Percentiles rank a stretch among this genome's conserved stretches.
These are phyloP conservation scores for Eurotiales sp. DNA, from an alignment of 2,329 filamentous ascomycete genomes.

Conservation along the genomic window DNA sequence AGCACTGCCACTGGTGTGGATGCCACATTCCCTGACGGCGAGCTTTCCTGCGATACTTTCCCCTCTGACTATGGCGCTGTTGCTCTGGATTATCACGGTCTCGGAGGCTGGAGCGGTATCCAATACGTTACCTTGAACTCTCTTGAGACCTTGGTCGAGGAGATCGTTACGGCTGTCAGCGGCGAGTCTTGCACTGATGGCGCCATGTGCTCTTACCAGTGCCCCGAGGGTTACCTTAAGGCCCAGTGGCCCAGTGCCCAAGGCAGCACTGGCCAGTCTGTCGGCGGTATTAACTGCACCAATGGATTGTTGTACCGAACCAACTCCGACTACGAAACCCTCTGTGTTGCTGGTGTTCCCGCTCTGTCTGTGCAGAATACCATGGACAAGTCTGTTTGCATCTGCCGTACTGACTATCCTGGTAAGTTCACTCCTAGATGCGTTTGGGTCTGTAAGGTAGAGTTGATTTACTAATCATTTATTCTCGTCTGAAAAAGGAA, in stretches of 20 bases:
- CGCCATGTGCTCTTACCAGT: conserved; percentile 86
- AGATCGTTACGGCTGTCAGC: conserved; percentile 61
- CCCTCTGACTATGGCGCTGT: conserved; percentile 79
- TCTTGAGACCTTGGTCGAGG: conserved; percentile 55
- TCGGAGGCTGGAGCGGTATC: conserved; percentile 76
- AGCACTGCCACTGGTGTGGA: conserved; percentile 54
- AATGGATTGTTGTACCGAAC: conserved; percentile 73
- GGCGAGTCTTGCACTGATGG: conserved; percentile 60
- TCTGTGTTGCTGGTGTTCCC: conserved; percentile 71
- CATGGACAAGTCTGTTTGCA: conserved; percentile 60
- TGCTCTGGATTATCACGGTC: conserved; percentile 62
- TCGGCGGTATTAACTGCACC: conserved; percentile 79
- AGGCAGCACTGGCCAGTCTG: conserved; percentile 74
- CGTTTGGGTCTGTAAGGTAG: too few species aligned
- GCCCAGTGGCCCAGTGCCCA: conserved; percentile 80
- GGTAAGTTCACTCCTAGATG: too few species aligned
- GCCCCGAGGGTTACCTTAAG: conserved; percentile 88
- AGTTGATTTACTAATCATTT: too few species aligned
- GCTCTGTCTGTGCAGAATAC: conserved; percentile 74
- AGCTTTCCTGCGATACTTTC: conserved; percentile 68
- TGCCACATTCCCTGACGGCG: conserved; percentile 69
- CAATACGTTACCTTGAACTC: conserved; percentile 55
- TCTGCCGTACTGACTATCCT: conserved; percentile 96
- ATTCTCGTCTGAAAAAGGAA: conserved; percentile 50
- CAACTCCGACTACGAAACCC: conserved; percentile 60